Base-by-base conservation (phyloP, 2,329 filamentous ascomycete species). In the Hypoxylon sp. region DNA sequence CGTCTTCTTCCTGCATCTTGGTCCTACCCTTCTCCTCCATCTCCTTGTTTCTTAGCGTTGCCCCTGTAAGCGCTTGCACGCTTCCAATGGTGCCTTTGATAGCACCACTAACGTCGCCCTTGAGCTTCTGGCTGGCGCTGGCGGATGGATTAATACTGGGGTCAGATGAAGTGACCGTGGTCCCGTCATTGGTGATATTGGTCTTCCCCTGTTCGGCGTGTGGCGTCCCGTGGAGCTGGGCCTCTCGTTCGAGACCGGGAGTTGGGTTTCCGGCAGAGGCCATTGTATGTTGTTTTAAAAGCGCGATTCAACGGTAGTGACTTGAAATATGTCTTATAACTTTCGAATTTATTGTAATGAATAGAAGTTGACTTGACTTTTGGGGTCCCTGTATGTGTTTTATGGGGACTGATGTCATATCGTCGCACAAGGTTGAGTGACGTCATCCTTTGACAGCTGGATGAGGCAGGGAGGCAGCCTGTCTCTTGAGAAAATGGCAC, bases 1-100 rank as follows among this genome's bases (percentile, higher is more conserved):
- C 68, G 58, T 75, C 73, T 45, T 75, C 73, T 38, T 68, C 67
- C 34, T 70, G 71, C 73, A 75, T 75, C 63, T 73, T 73, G 17
- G 65, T 41, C 11, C 62, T 48, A 11, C 73, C 73, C 60, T 74
- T 67, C 55, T 71, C 65, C 50, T 74, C 57, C 59, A 75, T 53
- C 51, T 48, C 66, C 52, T 73, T 61, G 66, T 73, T 75, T 9
- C 65, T 21, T 3, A 69, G 48, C 41, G 61, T 30, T 9, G 72
- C 60, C 13, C 73, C 73, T 2, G 69, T 60, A 2, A 67, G 71
- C 0, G 73, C 70, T 48, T 75, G 72, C 41, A 72, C 13, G 46
- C 71, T 73, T 21, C 73, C 73, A 6, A 68, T 17, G 59, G 45
- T 69, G 14, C 68, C 72, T 28, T 60, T 65, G 32, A 73, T 14